Evolutionary conservation across 2,329 filamentous ascomycete genomes (phyloP).

Genomic region (Colletotrichum cordylinicola): DNA sequence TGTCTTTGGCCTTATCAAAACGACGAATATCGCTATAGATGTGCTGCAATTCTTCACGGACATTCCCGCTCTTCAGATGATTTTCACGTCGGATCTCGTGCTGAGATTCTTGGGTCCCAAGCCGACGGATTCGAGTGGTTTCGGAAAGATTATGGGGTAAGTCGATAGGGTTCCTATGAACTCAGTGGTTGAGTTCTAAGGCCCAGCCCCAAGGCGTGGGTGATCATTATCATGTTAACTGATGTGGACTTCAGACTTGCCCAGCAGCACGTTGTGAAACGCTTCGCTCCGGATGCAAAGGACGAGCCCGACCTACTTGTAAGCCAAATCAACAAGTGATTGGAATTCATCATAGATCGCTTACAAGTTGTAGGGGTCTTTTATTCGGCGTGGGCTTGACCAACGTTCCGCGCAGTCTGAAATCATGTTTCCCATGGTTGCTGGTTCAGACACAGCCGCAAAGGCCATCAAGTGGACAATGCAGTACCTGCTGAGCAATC

Average conservation of each 20-base stretch:
- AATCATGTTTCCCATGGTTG: conserved; percentile 27
- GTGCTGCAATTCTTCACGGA: conserved; percentile 6
- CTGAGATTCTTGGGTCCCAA: background rate
- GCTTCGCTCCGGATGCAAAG: background rate
- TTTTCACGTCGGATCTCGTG: background rate
- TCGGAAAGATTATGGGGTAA: conserved; percentile 12
- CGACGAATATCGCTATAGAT: conserved; percentile 9
- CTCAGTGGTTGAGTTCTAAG: background rate
- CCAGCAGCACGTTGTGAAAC: background rate
- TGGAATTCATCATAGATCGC: background rate
- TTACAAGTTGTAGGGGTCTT: background rate
- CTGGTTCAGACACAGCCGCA: conserved; percentile 40
- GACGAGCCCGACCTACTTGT: conserved; percentile 13
- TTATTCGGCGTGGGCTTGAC: conserved; percentile 4
- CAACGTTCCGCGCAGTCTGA: conserved; percentile 1
- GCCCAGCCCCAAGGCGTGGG: background rate
- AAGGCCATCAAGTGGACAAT: conserved; percentile 48
- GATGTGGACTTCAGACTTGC: background rate
- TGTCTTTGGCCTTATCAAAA: background rate
- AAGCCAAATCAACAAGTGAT: background rate
- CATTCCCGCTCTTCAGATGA: background rate
- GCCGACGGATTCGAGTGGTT: background rate
- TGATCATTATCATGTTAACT: background rate
- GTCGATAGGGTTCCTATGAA: background rate
- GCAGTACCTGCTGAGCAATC: conserved; percentile 55